Base-by-base conservation (phyloP, 2,329 filamentous ascomycete genomes). In the Elsinoe perseae region DNA sequence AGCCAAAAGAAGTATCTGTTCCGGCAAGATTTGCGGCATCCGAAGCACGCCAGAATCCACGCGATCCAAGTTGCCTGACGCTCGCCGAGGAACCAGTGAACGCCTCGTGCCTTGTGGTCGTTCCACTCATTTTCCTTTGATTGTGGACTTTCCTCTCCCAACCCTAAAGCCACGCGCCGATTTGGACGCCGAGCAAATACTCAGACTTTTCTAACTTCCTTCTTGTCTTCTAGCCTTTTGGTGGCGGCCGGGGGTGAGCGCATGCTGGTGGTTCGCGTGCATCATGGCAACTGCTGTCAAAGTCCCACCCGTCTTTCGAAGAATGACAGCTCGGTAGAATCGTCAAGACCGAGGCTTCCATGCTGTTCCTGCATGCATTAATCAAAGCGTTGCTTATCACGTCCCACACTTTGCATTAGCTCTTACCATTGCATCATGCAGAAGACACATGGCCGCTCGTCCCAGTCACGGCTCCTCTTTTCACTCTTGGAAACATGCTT, bases 131-230 rank as follows among this genome's bases (percentile, higher is more conserved):
- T 52, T 52, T 52, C 4, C 48, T 52, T 52, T 28, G 25, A 34
- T 30, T 25, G 18, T 52, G 28, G 28, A 34, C 21, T 27, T 32
- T n/a, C 32, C 18, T 52, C 14, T 21, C 38, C n/a, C 30, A 44
- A 44, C 32, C 48, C 30, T 38, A 28, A 52, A 52, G 48, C 48
- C 48, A 52, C 30, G 18, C 20, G 16, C 20, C 30, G 30, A 20
- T 38, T 52, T 28, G 48, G 48, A 52, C 16, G 48, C 48, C 48
- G 48, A 52, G 28, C 32, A 52, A 52, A 52, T 38, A 38, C 48
- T 52, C 30, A 52, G 48, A 38, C 48, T 52, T 34, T 16, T 28
- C 30, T 16, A 44, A 25, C 23, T 44, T 50, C 44, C 27, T 50
- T 50, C 23, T n/a, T 32, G 28, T 32, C 28, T 38, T 52, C 48